These are phyloP conservation scores for Ilyonectria destructans DNA, from an alignment of 2,329 filamentous ascomycete genomes.

Conservation along the genomic window DNA sequence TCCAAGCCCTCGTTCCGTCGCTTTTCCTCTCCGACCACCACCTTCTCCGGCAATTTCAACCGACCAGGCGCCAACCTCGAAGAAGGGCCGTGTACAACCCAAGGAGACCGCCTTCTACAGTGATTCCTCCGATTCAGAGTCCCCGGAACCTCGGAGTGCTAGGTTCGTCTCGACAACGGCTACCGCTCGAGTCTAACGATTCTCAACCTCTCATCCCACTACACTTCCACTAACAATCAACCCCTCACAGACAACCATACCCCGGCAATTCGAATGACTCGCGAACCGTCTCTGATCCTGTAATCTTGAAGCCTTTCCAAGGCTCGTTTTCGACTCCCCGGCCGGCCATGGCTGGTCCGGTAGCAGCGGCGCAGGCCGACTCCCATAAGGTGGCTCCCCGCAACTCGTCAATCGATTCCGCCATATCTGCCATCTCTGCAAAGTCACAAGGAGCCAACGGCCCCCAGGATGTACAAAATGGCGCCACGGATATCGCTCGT, in stretches of 20 bases:
- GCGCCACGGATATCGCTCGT: conserved; percentile 81
- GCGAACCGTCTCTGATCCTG: conserved; percentile 62
- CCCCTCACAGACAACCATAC: conserved; percentile 47
- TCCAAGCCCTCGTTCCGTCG: conserved; percentile 55
- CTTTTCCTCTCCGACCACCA: conserved; percentile 47
- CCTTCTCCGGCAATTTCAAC: conserved; percentile 43
- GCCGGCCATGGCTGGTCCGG: conserved; percentile 65
- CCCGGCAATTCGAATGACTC: conserved; percentile 64
- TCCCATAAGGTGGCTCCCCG: conserved; percentile 68
- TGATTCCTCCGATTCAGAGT: conserved; percentile 57
- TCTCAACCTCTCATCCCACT: conserved; percentile 10
- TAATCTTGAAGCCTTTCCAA: conserved; percentile 62
- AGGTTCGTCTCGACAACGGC: conserved; percentile 50
- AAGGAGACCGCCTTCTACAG: conserved; percentile 55
- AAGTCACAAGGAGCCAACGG: conserved; percentile 70
- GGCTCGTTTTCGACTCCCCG: conserved; percentile 57
- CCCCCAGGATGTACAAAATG: conserved; percentile 72
- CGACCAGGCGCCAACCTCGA: conserved; percentile 38
- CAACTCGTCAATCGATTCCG: conserved; percentile 93
- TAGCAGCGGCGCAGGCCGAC: conserved; percentile 59
- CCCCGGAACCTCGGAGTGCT: conserved; percentile 51
- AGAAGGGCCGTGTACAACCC: conserved; percentile 30
- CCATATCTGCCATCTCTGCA: conserved; percentile 84
- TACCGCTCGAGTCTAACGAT: conserved; percentile 18
- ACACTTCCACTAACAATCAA: conserved; percentile 27